Evolutionary conservation across 495 filamentous ascomycete species (phyloP).

Genomic region (Amorphotheca resinae): DNA sequence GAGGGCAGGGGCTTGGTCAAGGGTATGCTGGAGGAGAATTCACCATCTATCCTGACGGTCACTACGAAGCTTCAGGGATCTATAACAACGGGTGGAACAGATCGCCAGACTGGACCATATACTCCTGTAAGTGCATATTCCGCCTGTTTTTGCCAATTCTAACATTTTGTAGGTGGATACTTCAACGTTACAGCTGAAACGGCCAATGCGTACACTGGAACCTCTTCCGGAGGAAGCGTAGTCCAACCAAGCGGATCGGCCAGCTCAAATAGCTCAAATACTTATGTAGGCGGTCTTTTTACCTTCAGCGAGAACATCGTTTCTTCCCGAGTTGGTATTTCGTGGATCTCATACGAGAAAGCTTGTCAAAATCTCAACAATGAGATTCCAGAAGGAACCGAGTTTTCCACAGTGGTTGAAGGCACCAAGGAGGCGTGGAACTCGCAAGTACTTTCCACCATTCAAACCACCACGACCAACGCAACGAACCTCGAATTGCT

Average conservation of each 20-base stretch:
- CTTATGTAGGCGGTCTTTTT: constrained; percentile 6
- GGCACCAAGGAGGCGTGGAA: constrained; percentile 45
- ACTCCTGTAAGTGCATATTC: constrained; percentile 62
- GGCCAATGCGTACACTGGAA: constrained; percentile 3
- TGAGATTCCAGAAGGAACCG: constrained; percentile 42
- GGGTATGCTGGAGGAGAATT: constrained; percentile 53
- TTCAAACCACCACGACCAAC: constrained; percentile 46
- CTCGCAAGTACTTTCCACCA: constrained; percentile 45
- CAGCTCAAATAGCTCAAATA: constrained; percentile 1
- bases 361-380: constrained; percentile 46
- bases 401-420: constrained; percentile 34
- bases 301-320: constrained; percentile 21
- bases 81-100: constrained; percentile 50
- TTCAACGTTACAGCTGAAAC: constrained; percentile 5
- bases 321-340: constrained; percentile 55
- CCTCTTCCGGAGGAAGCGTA: neutral
- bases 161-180: constrained; percentile 9
- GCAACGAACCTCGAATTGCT: constrained; percentile 41
- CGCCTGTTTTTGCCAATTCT: too few species aligned
- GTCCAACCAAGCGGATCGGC: neutral
- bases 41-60: constrained; percentile 37
- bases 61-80: constrained; percentile 50
- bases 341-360: constrained; percentile 49
- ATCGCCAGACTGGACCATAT: constrained; percentile 50
- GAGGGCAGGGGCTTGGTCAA: constrained; percentile 49